Evolutionary conservation across 1,139 yeast genomes (phyloP).

Genomic region (Taiozyma sp.): DNA sequence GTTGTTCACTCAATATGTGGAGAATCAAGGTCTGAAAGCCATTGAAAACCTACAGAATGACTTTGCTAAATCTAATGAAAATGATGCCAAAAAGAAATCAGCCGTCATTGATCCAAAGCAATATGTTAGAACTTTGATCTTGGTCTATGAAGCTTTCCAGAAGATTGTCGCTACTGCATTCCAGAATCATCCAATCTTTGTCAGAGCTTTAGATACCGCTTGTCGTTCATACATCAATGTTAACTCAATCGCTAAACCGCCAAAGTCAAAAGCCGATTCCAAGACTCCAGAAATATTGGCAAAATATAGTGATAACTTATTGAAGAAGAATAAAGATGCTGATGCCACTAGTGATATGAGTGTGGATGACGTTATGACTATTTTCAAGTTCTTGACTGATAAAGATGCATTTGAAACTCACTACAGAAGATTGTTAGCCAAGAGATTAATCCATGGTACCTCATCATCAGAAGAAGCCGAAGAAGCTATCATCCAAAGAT

Average conservation of each 20-base stretch:
- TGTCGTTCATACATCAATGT: conserved; percentile 80
- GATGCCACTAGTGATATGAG: conserved; percentile 68
- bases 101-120: conserved; percentile 58
- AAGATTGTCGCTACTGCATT: conserved; percentile 67
- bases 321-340: conserved; percentile 69
- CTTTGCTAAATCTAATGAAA: conserved; percentile 19
- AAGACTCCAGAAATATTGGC: conserved; percentile 90
- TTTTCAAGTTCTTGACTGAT: conserved; percentile 86
- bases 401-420: conserved; percentile 94
- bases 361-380: conserved; percentile 73
- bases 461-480: conserved; percentile 83
- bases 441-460: conserved; percentile 79
- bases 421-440: conserved; percentile 85
- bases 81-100: conserved; percentile 12
- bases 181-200: conserved; percentile 70
- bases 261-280: conserved; percentile 46
- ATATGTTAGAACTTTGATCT: conserved; percentile 73
- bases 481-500: conserved; percentile 75
- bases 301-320: conserved; percentile 76
- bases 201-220: conserved; percentile 85
- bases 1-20: conserved; percentile 68
- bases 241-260: conserved; percentile 74
- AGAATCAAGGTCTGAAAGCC: conserved; percentile 64
- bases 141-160: conserved; percentile 62
- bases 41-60: conserved; percentile 60